Base-by-base conservation (phyloP, 176 grass and related monocot genomes). In the Microstegium vimineum region DNA sequence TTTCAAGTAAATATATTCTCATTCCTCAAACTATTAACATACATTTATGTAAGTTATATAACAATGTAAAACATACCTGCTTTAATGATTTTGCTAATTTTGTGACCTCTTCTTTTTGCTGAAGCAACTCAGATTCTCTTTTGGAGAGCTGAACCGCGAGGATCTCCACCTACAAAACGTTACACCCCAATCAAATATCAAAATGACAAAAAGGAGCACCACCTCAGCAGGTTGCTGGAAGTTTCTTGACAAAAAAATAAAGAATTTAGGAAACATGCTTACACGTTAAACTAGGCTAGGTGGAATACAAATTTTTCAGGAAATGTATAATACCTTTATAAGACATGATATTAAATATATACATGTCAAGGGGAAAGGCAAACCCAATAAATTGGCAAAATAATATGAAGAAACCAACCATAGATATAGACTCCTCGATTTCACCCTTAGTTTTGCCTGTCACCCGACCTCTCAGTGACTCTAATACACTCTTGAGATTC, bases 101-200 rank as follows among this genome's bases (percentile, higher is more conserved):
- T 83, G 89, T 95, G n/a, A n/a, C n/a, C n/a, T n/a, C n/a, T n/a
- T n/a, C n/a, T n/a, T n/a, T n/a, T n/a, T n/a, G n/a, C n/a, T 92
- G 85, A 84, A 95, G 85, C 86, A 95, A 86, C 86, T 95, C 93
- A 12, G 85, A 51, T 86, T 95, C 93, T 66, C 93, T 95, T 87
- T 95, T 91, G 65, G 85, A 86, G 76, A 95, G 79, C 73, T 92
- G 90, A 76, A 95, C 88, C 23, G 93, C 80, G 80, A 95, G 91
- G 78, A 86, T 84, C 62, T 95, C 93, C 57, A 92, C 93, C 93
- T 95, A 71, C 60, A 84, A 83, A 84, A 83, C 18, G 78, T 47
- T 13, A 72, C 30, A 82, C 18, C 37, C 28, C 62, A 72, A 82
- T 90, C 42, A 78, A 82, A 87, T 73, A 18, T 32, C 62, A n/a